Base-by-base conservation (phyloP, 2,329 filamentous ascomycete species). In the Trichoderma sp. region DNA sequence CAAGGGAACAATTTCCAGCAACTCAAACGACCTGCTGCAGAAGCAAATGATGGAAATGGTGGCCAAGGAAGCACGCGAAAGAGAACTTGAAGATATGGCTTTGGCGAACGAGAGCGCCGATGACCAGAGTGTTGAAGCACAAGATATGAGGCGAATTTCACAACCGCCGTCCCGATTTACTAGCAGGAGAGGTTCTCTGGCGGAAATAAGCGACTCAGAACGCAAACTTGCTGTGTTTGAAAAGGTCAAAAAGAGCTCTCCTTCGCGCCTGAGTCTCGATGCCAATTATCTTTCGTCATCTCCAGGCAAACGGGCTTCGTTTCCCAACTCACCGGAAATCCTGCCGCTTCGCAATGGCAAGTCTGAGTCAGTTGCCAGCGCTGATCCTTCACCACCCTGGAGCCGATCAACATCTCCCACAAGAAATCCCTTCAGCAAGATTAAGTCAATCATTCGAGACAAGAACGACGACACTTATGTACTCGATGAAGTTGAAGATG, bases 401-500 rank as follows among this genome's bases (percentile, higher is more conserved):
- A 94, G 92, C 79, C 89, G 93, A 29, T 87, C 89, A 2, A 86
- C 86, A 3, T 94, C 93, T 7, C 93, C 93, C 35, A 85, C 86
- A 0, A 89, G 91, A 69, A 93, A 90, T 72, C 88, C 90, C 0
- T 84, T 91, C 75, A 84, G 84, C 33, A 90, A 87, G 79, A 88
- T 91, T 73, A 90, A 88, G 80, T 86, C 85, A 75, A 89, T 89
- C 18, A 88, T 91, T 76, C 87, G 87, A 5, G 89, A 91, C 75
- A 89, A 87, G 77, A 88, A 86, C 74, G 85, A 85, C 56, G 88
- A 89, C 38, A 83, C 85, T 3, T 79, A 81, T 11, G 78, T 81
- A 16, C 72, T 75, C 2, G 80, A 80, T 4, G 60, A 73, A 5
- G 82, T 81, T 7, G 84, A 83, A 35, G 85, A 86, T 41, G 83